Base-by-base conservation (phyloP, 345 rosid genomes). In the Citrus glauca region DNA sequence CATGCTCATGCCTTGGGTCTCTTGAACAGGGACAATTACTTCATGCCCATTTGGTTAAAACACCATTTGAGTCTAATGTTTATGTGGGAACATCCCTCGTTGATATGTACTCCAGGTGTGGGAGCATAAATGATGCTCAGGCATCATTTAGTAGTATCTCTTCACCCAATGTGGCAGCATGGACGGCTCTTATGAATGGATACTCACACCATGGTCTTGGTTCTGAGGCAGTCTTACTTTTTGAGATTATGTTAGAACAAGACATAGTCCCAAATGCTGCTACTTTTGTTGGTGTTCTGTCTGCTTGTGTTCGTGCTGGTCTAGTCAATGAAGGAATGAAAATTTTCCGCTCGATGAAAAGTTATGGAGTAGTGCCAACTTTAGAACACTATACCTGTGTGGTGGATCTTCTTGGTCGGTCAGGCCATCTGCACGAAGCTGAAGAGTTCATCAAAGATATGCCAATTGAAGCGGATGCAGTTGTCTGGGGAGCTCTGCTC, bases 31-130 rank as follows among this genome's bases (percentile, higher is more conserved):
- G 91, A 65, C 84, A 85, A 75, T 65, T 77, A 71, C 84, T 89
- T 77, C 94, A 88, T 72, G 79, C 88, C 40, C 87, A 83, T 74
- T 75, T 89, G 85, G 69, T 77, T 38, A 86, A 88, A 82, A 84
- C 87, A 20, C 86, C 90, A 25, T 83, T 85, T 74, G 85, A 76
- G 19, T 80, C 80, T 7, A 87, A 88, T 33, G 77, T 87, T 70
- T 87, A 88, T 75, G 94, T 85, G 7, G 94, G 85, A 56, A 86
- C 91, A 65, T 87, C 89, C 62, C 89, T 88, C 14, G 62, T 86
- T 42, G 90, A 91, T 82, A 91, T 91, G 94, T 91, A 91, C 85
- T 86, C 91, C 60, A 85, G 84, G 64, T 87, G 91, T 55, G 93
- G 91, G 62, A 83, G 84, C 78, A 78, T 91, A 9, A 28, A 20